Evolutionary conservation across 2,329 filamentous ascomycete genomes (phyloP).

Genomic region (Curvularia sp.): DNA sequence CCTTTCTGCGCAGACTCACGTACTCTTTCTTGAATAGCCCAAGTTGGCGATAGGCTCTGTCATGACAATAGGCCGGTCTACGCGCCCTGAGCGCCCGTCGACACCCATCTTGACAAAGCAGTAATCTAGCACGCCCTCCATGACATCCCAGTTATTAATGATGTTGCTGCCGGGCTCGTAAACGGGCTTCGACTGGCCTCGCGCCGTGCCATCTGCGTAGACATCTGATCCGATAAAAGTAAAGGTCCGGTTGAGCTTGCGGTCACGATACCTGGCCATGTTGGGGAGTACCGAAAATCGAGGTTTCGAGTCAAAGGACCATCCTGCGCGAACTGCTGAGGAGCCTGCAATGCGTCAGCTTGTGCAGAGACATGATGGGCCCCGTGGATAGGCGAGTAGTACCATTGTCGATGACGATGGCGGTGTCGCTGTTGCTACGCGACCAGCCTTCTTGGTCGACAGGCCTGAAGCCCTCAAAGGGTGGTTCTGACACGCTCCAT

Average conservation of each 20-base stretch:
- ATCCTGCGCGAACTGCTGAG: slow-evolving; percentile 87
- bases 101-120: slow-evolving; percentile 93
- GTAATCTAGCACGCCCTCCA: slow-evolving; percentile 94
- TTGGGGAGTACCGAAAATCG: slow-evolving; percentile 83
- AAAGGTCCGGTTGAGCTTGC: slow-evolving; percentile 90
- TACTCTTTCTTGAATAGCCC: slow-evolving; percentile 86
- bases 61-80: slow-evolving; percentile 91
- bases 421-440: slow-evolving; percentile 67
- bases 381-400: slow-evolving; percentile 20
- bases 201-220: slow-evolving; percentile 91
- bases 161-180: slow-evolving; percentile 92
- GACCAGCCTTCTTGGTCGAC: slow-evolving; percentile 73
- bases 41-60: slow-evolving; percentile 94
- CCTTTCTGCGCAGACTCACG: slow-evolving; percentile 43
- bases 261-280: slow-evolving; percentile 93
- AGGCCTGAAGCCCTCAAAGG: slow-evolving; percentile 66
- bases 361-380: slow-evolving; percentile 5
- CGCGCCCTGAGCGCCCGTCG: slow-evolving; percentile 73
- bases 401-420: slow-evolving; percentile 99
- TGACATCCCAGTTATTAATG: slow-evolving; percentile 96
- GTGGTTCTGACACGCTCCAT: slow-evolving; percentile 64
- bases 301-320: slow-evolving; percentile 89
- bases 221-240: slow-evolving; percentile 92
- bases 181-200: slow-evolving; percentile 86
- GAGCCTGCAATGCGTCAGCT: slow-evolving; percentile 67